phyloP scores from a whole-genome alignment of 2,329 filamentous ascomycete genomes.

The Colletotrichum tofieldiae region DNA sequence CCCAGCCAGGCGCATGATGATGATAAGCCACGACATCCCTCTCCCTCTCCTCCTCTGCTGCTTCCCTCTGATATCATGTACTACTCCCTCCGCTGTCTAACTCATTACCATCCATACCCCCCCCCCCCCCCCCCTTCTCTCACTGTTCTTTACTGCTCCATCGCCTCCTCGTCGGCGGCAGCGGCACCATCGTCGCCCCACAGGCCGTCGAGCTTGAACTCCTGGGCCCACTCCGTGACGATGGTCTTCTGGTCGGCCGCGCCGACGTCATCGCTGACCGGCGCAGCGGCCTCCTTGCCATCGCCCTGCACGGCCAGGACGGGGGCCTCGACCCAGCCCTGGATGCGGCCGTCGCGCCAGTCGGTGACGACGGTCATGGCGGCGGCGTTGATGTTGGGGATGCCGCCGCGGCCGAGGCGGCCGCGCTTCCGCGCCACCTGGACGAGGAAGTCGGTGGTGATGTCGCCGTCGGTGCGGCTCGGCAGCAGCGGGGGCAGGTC shows the following conservation, averaged over 20 bases:
- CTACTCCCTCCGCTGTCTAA: not conserved
- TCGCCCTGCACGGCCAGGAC: conserved; percentile 68
- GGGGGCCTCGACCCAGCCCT: conserved; percentile 90
- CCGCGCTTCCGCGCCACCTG: conserved; percentile 96
- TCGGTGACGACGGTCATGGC: conserved; percentile 97
- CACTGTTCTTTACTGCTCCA: conserved; percentile 62
- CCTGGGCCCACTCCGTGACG: conserved; percentile 92
- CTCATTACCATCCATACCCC: conserved; percentile 24
- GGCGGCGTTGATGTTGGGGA: conserved; percentile 89
- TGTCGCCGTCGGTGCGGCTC: conserved; percentile 77
- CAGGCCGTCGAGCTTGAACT: conserved; percentile 94
- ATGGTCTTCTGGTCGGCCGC: conserved; percentile 84
- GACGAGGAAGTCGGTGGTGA: conserved; percentile 90
- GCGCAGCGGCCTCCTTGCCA: conserved; percentile 49
- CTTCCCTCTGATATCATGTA: conserved; percentile 34
- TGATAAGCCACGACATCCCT: conserved; percentile 16
- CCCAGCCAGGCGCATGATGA: conserved; percentile 28
- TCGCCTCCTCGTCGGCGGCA: conserved; percentile 59
- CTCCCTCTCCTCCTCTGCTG: not conserved
- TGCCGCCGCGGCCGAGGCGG: conserved; percentile 87
- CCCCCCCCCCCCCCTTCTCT: not conserved
- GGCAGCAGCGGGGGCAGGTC: conserved; percentile 84
- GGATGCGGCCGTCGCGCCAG: conserved; percentile 95
- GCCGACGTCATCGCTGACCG: conserved; percentile 60
- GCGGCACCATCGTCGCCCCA: conserved; percentile 76